Evolutionary conservation across 768 basidiomycete genomes (phyloP).

Genomic region (Panaeolus cyanescens): DNA sequence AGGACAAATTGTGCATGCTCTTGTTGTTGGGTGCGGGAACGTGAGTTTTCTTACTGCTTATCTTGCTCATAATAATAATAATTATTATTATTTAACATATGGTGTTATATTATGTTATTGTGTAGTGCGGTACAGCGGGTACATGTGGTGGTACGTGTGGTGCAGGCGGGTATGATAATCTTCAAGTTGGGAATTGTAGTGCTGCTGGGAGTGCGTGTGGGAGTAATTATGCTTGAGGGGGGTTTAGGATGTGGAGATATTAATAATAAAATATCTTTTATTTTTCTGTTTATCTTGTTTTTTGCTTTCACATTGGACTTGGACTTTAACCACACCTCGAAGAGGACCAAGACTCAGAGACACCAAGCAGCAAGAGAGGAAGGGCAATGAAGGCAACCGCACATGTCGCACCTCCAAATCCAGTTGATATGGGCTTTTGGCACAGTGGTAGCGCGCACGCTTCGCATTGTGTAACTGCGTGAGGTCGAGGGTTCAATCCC

Average conservation of each 20-base stretch:
- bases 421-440: constrained; percentile 21
- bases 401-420: background rate
- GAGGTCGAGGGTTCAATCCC: constrained; percentile 32
- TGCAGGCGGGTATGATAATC: constrained; percentile 1
- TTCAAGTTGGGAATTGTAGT: background rate
- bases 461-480: constrained; percentile 26
- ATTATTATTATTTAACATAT: background rate
- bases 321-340: too few species aligned
- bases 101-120: background rate
- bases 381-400: too few species aligned
- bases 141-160: background rate
- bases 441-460: constrained; percentile 31
- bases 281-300: too few species aligned
- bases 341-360: too few species aligned
- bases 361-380: too few species aligned
- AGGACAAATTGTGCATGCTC: background rate
- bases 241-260: too few species aligned
- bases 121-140: background rate
- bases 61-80: background rate
- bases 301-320: too few species aligned
- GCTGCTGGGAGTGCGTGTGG: background rate
- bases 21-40: constrained; percentile 2
- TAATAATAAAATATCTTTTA: too few species aligned
- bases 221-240: background rate
- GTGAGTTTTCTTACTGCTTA: background rate